Evolutionary conservation across 345 rosid genomes (phyloP).

Genomic region (Acer negundo): DNA sequence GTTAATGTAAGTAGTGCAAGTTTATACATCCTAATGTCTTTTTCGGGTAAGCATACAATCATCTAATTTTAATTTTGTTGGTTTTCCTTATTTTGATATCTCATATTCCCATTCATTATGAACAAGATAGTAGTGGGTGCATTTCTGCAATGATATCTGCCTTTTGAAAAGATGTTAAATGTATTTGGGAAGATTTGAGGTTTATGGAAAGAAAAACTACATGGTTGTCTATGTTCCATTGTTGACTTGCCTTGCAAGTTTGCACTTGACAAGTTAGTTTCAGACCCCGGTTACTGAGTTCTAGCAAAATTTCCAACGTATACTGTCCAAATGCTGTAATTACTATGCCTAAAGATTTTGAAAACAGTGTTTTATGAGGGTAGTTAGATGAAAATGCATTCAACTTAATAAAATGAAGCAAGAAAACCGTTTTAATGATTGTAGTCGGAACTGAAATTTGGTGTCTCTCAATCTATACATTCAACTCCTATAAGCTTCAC

Average conservation of each 20-base stretch:
- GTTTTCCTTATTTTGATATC: background rate
- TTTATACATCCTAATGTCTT: slow-evolving; percentile 16
- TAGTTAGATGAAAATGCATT: too few species aligned
- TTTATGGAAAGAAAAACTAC: background rate
- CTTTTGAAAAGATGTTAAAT: background rate
- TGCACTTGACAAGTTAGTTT: background rate
- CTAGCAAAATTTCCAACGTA: background rate
- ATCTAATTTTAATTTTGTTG: background rate
- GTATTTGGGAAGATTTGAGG: background rate
- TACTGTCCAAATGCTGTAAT: background rate
- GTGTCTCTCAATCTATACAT: too few species aligned
- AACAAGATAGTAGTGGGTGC: background rate
- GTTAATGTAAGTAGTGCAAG: slow-evolving; percentile 30
- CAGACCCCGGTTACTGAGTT: too few species aligned
- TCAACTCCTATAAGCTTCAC: too few species aligned
- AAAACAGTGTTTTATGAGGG: too few species aligned
- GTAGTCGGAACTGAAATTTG: too few species aligned
- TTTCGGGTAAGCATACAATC: slow-evolving; percentile 12
- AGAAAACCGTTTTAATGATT: too few species aligned
- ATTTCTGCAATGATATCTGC: background rate
- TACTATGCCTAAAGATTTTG: too few species aligned
- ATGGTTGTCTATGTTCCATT: background rate
- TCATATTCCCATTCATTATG: background rate
- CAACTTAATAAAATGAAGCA: too few species aligned
- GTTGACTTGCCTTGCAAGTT: background rate